Percentiles rank a stretch among this genome's conserved stretches.
phyloP scores from a whole-genome alignment of 2,329 filamentous ascomycete genomes.

The Chaetomium olivaceum region DNA sequence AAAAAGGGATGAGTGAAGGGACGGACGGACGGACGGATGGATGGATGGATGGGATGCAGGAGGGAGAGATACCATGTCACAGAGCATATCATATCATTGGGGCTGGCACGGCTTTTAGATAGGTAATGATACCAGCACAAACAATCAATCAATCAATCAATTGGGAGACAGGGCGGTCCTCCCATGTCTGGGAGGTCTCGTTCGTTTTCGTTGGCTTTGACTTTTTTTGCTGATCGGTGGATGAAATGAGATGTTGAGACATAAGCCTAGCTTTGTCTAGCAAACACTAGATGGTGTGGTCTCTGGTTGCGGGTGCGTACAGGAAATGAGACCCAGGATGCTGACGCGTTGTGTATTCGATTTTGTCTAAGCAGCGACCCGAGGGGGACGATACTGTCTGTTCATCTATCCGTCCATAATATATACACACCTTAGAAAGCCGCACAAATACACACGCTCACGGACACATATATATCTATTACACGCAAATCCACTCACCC shows the following conservation, averaged over 20 bases:
- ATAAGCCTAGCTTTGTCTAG: too few relatives aligned
- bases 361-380: not conserved
- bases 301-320: too few relatives aligned
- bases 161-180: not conserved
- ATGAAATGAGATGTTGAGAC: not conserved
- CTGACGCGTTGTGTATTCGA: too few relatives aligned
- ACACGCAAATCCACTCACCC: not conserved
- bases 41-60: not conserved
- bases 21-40: not conserved
- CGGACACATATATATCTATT: not conserved
- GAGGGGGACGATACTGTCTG: not conserved
- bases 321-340: too few relatives aligned
- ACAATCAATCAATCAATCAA: not conserved
- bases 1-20: not conserved
- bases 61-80: conserved; percentile 1
- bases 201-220: not conserved
- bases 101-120: conserved; percentile 8
- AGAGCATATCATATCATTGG: not conserved
- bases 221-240: not conserved
- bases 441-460: not conserved
- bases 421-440: not conserved
- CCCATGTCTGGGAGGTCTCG: not conserved
- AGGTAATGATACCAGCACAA: conserved; percentile 10
- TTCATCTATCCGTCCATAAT: not conserved
- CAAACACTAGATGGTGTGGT: too few relatives aligned